Evolutionary conservation across 2,329 filamentous ascomycete species (phyloP).

Genomic region (Fusarium sambucinum): DNA sequence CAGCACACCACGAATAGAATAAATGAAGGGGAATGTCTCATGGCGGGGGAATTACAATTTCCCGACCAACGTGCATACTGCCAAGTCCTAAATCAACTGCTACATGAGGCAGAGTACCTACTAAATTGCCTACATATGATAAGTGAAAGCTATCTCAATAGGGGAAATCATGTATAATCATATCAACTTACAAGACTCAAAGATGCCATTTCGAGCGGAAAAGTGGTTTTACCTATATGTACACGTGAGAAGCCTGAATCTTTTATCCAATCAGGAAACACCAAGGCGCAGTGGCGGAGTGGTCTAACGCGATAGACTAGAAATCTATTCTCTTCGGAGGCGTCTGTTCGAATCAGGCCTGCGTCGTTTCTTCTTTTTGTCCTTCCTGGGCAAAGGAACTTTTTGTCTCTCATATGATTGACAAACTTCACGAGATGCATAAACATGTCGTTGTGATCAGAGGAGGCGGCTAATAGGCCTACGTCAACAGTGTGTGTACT

Average conservation of each 20-base stretch:
- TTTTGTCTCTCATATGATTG: too few species aligned
- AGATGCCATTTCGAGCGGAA: too few species aligned
- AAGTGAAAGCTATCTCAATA: background rate
- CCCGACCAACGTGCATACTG: background rate
- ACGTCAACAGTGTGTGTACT: too few species aligned
- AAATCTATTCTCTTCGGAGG: conserved; percentile 19
- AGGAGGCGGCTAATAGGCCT: too few species aligned
- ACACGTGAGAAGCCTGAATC: rapidly evolving
- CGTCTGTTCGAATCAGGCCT: conserved; percentile 19
- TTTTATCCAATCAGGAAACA: conserved; percentile 3
- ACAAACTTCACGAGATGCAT: too few species aligned
- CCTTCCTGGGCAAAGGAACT: background rate
- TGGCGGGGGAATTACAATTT: background rate
- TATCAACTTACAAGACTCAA: background rate
- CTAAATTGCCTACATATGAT: background rate
- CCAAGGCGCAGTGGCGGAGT: conserved; percentile 8
- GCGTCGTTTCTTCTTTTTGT: conserved; percentile 4
- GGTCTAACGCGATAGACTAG: conserved; percentile 11
- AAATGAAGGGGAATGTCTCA: background rate
- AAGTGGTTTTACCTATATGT: background rate
- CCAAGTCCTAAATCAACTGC: too few species aligned
- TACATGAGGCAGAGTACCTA: background rate
- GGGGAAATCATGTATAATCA: background rate
- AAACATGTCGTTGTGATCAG: too few species aligned
- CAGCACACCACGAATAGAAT: background rate